phyloP scores from a whole-genome alignment of 192 early-diverging fungal genomes.

The Spizellomyces sp. region DNA sequence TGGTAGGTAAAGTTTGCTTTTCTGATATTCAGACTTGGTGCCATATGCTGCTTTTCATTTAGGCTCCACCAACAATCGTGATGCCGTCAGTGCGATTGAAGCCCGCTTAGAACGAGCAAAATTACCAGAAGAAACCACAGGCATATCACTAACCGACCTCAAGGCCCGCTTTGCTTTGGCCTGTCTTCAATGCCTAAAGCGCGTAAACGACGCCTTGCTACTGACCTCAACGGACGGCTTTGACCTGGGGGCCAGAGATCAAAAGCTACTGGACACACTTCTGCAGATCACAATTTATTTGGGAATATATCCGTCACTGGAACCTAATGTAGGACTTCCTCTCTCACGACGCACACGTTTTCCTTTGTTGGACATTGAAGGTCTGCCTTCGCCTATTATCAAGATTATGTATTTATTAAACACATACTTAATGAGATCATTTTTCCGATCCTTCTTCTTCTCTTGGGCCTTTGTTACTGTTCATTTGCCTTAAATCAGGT shows the following conservation, averaged over 20 bases:
- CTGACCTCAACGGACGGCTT: too few relatives aligned
- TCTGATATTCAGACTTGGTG: too few relatives aligned
- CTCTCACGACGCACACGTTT: slow-evolving; percentile 62
- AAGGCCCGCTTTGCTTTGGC: not conserved
- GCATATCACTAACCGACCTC: too few relatives aligned
- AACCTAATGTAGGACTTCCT: slow-evolving; percentile 70
- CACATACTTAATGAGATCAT: too few relatives aligned
- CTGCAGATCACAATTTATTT: slow-evolving; percentile 66
- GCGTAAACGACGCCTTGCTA: too few relatives aligned
- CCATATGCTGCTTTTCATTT: too few relatives aligned
- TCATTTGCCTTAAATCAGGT: not conserved
- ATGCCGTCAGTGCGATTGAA: too few relatives aligned
- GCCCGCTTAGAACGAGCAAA: too few relatives aligned
- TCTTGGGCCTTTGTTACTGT: not conserved
- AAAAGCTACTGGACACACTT: slow-evolving; percentile 64
- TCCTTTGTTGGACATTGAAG: slow-evolving; percentile 9
- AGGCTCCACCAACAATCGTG: too few relatives aligned
- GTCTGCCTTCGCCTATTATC: slow-evolving; percentile 27
- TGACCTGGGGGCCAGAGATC: slow-evolving; percentile 59
- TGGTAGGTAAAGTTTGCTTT: not conserved
- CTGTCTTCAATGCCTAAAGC: not conserved
- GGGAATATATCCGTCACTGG: slow-evolving; percentile 69
- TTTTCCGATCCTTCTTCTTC: not conserved
- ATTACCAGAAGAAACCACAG: too few relatives aligned
- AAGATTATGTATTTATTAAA: too few relatives aligned